phyloP scores from a whole-genome alignment of 371 early-diverging fungal genomes.

The Blakeslea trispora region DNA sequence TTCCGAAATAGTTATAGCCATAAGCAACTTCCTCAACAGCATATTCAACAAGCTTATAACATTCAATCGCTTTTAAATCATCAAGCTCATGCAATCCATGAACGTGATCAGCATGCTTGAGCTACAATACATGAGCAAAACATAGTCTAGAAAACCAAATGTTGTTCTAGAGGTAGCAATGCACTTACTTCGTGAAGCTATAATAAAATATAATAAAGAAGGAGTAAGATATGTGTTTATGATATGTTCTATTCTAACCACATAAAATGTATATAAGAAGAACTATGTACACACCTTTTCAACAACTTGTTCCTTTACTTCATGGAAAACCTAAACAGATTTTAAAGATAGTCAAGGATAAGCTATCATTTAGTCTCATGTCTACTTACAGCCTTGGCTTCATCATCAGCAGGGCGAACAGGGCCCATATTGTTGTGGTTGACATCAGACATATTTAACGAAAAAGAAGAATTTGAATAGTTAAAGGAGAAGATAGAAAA shows the following conservation, averaged over 20 bases:
- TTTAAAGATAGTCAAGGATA: neutral
- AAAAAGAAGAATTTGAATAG: too few species aligned
- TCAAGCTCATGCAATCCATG: constrained; percentile 54
- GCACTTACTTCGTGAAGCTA: constrained; percentile 36
- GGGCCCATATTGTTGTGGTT: constrained; percentile 51
- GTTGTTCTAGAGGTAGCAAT: too few species aligned
- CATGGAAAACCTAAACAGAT: constrained; percentile 41
- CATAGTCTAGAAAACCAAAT: neutral
- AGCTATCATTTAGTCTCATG: constrained; percentile 4
- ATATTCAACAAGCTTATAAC: constrained; percentile 47
- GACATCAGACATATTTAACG: constrained; percentile 47
- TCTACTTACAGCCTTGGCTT: constrained; percentile 42
- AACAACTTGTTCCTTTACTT: constrained; percentile 42
- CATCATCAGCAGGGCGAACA: constrained; percentile 44
- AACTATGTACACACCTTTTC: constrained; percentile 33
- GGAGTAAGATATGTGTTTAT: neutral
- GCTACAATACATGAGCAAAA: constrained; percentile 15
- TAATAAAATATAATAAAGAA: neutral
- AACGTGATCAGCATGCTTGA: constrained; percentile 47
- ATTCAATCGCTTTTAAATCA: constrained; percentile 47
- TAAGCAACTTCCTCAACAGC: constrained; percentile 56
- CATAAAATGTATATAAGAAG: neutral
- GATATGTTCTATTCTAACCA: neutral
- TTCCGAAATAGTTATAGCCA: constrained; percentile 58
- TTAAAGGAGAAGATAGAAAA: too few species aligned